phyloP scores from a whole-genome alignment of 177 flowering plant genomes.

The Vitis hybrid region DNA sequence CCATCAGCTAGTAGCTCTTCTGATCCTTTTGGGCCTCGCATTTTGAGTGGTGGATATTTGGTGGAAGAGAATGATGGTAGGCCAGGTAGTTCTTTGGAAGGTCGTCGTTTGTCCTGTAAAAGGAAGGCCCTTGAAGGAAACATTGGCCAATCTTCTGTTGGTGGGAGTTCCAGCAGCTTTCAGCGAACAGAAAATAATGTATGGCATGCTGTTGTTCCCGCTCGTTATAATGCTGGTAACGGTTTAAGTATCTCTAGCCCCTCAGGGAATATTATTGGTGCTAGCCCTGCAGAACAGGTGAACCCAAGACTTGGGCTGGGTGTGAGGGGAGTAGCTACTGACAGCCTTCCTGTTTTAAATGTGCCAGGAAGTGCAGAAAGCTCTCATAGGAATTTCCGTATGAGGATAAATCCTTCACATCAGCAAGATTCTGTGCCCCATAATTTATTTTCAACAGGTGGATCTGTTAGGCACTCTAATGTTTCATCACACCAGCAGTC shows the following conservation, averaged over 20 bases:
- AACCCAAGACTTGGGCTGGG: slow-evolving; percentile 38
- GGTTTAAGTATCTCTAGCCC: slow-evolving; percentile 26
- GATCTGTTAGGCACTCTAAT: slow-evolving; percentile 27
- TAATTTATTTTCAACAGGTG: slow-evolving; percentile 32
- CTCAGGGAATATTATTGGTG: slow-evolving; percentile 10
- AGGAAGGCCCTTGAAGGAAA: slow-evolving; percentile 58
- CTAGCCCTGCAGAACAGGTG: slow-evolving; percentile 19
- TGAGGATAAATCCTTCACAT: slow-evolving; percentile 52
- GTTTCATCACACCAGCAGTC: slow-evolving; percentile 33
- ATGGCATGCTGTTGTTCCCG: slow-evolving; percentile 37
- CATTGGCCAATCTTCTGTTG: slow-evolving; percentile 47
- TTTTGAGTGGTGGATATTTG: slow-evolving; percentile 41
- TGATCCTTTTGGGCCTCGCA: slow-evolving; percentile 37
- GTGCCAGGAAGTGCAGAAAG: slow-evolving; percentile 35
- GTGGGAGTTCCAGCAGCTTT: slow-evolving; percentile 35
- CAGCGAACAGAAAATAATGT: slow-evolving; percentile 42
- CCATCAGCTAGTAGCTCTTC: slow-evolving; percentile 36
- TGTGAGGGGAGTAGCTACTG: slow-evolving; percentile 30
- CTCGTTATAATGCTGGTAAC: slow-evolving; percentile 20
- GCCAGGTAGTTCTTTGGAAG: slow-evolving; percentile 54
- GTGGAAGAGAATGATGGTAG: slow-evolving; percentile 47
- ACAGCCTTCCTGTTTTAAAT: slow-evolving; percentile 26
- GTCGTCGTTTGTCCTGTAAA: slow-evolving; percentile 61
- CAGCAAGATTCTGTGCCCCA: slow-evolving; percentile 41
- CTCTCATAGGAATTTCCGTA: slow-evolving; percentile 57